Evolutionary conservation across 495 filamentous ascomycete genomes (phyloP).

Genomic region (Neurospora intermedia): DNA sequence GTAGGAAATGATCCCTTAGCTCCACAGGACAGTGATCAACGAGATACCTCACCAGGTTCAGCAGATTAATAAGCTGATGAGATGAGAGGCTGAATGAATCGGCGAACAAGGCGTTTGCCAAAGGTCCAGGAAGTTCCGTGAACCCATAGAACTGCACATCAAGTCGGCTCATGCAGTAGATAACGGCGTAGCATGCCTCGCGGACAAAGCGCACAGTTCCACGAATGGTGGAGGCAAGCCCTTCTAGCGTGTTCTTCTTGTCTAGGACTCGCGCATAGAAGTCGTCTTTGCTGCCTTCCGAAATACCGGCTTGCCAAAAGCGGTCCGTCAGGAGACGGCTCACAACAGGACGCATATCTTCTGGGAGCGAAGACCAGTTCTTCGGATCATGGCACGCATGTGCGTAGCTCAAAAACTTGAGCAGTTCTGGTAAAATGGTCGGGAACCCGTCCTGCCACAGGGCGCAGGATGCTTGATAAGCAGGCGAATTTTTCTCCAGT

Average conservation of each 20-base stretch:
- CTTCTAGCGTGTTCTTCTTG: constrained; percentile 83
- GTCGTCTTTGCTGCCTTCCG: constrained; percentile 84
- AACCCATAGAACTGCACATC: constrained; percentile 85
- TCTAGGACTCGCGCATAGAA: constrained; percentile 87
- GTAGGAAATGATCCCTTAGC: constrained; percentile 69
- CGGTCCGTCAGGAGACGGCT: constrained; percentile 82
- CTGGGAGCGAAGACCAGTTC: constrained; percentile 72
- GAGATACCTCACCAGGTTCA: constrained; percentile 75
- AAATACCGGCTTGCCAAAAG: constrained; percentile 98
- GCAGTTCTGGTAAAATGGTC: constrained; percentile 70
- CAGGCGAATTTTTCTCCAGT: constrained; percentile 53
- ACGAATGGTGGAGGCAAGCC: constrained; percentile 84
- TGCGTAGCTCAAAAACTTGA: constrained; percentile 79
- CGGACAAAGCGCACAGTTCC: constrained; percentile 80
- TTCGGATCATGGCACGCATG: constrained; percentile 86
- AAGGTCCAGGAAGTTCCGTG: constrained; percentile 66
- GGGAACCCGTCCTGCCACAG: constrained; percentile 81
- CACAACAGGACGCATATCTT: constrained; percentile 67
- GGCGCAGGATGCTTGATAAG: constrained; percentile 58
- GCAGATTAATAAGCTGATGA: constrained; percentile 82
- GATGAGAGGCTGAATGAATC: constrained; percentile 78
- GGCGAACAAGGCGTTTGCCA: constrained; percentile 74
- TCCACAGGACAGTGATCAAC: constrained; percentile 84
- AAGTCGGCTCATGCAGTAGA: constrained; percentile 85
- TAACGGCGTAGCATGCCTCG: constrained; percentile 84